Conservation (phyloP, 73 alveolate genomes). For the Paraurostyla sp. region DNA sequence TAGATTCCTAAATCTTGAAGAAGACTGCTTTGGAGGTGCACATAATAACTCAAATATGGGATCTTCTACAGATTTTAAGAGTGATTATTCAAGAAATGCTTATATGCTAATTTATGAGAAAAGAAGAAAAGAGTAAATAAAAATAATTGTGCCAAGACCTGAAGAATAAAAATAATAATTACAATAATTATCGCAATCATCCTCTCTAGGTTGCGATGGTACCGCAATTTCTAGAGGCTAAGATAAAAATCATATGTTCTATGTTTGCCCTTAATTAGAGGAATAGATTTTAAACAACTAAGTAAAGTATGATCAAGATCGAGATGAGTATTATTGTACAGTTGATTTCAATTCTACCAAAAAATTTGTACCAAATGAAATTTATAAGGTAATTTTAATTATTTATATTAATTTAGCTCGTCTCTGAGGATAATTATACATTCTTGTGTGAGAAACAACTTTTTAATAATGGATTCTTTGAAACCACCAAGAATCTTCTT, state of each 20-base stretch:
- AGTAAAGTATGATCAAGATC: slow-evolving; percentile 28
- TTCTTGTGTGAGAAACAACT: slow-evolving; percentile 67
- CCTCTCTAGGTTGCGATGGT: slow-evolving; percentile 68
- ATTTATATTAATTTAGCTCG: not conserved
- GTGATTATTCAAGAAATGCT: slow-evolving; percentile 86
- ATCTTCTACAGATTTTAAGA: slow-evolving; percentile 9
- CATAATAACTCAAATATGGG: not conserved
- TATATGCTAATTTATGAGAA: slow-evolving; percentile 93
- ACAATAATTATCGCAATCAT: not conserved
- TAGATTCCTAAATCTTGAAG: slow-evolving; percentile 59
- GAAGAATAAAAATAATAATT: not conserved
- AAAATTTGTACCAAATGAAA: slow-evolving; percentile 66
- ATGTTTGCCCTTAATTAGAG: slow-evolving; percentile 12
- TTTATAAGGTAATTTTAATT: slow-evolving; percentile 49
- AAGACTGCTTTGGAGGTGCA: slow-evolving; percentile 77
- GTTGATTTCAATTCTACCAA: slow-evolving; percentile 18
- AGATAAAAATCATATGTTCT: not conserved
- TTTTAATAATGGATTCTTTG: slow-evolving; percentile 59
- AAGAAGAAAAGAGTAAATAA: slow-evolving; percentile 79
- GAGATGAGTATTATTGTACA: not conserved
- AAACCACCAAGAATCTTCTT: slow-evolving; percentile 54
- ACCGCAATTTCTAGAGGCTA: slow-evolving; percentile 55
- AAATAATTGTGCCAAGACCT: slow-evolving; percentile 66
- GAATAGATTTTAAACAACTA: not conserved
- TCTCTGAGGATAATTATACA: slow-evolving; percentile 53